phyloP scores from a whole-genome alignment of 2,329 filamentous ascomycete genomes.

The Blastomyces parvus region DNA sequence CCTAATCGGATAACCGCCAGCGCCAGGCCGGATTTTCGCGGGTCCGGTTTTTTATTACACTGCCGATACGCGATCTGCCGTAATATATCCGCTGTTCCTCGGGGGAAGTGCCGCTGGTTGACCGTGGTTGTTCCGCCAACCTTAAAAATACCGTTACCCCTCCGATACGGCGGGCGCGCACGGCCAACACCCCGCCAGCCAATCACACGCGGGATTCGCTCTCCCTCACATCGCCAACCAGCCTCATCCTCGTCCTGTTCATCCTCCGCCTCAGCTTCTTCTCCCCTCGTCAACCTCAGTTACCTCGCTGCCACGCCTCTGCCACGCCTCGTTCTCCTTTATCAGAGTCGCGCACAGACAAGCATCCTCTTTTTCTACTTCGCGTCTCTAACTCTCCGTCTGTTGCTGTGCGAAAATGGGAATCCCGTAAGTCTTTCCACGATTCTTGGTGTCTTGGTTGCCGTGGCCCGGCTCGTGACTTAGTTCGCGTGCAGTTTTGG shows the following conservation, averaged over 20 bases:
- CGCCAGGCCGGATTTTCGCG: neutral
- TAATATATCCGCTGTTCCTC: slow-evolving; percentile 1
- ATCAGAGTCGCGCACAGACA: neutral
- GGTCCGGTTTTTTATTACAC: neutral
- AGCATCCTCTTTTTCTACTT: slow-evolving; percentile 7
- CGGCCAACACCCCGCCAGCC: neutral
- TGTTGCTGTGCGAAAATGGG: slow-evolving; percentile 9
- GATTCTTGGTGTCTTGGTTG: slow-evolving; percentile 15
- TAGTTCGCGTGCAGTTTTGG: slow-evolving; percentile 8
- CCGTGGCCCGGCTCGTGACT: slow-evolving; percentile 11
- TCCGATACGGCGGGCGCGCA: neutral
- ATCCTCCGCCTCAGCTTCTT: neutral
- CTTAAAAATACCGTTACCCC: no score
- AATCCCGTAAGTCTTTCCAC: slow-evolving; percentile 9
- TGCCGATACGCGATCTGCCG: neutral
- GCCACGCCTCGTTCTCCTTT: neutral
- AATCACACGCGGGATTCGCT: neutral
- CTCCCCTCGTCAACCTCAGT: neutral
- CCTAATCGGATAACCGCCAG: neutral
- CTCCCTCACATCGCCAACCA: neutral
- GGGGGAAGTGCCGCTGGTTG: no score
- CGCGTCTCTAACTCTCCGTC: slow-evolving; percentile 9
- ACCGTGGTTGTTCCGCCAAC: no score
- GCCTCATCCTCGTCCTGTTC: no score
- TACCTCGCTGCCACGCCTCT: neutral